Evolutionary conservation across 2,329 filamentous ascomycete species (phyloP), one percentile per base, ranked within the genome.

Genomic region (Cladosporium sp.): DNA sequence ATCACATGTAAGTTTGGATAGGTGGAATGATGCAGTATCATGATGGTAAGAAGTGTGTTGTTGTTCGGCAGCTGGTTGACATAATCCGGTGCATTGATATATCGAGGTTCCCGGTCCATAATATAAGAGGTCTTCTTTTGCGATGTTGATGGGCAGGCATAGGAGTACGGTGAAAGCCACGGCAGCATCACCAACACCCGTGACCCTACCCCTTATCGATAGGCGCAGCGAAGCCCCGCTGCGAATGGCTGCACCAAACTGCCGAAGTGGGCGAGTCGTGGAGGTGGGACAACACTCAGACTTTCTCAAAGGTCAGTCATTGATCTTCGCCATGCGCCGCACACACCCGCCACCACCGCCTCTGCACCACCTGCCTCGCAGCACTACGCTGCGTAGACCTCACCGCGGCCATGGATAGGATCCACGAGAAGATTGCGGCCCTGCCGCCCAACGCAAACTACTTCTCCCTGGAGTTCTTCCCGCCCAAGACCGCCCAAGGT

Each of bases 391-490:
- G 48, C 48, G 37, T 6, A 43, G n/a, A 16, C 16, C 4, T 18
- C 14, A 6, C 13, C 40, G 40, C 48, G 37, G 42, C n/a, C 22
- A 50, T 50, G 48, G 49, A 52, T 46, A 40, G 49, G 74, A 91
- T 96, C 68, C 95, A 89, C 58, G 87, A 95, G 78, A 95, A 95
- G 78, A 92, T 97, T 68, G 87, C 88, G 73, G 88, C 89, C 56
- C 75, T 98, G 74, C 87, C 89, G 70, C 81, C 85, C 59, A 83
- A 88, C 71, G 81, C 82, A 59, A 84, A 81, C 68, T 97, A 93
- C 77, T 95, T 95, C 74, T 97, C 93, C 44, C 85, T 97, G 72
- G 93, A 98, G 75, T 98, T 98, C 82, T 98, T 98, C 75, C 93
- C 93, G 61, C 93, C 93, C 58, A 98, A 97, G 77, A 98, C 93